phyloP scores from a whole-genome alignment of 257 asterid species.

The Echites panduratus region DNA sequence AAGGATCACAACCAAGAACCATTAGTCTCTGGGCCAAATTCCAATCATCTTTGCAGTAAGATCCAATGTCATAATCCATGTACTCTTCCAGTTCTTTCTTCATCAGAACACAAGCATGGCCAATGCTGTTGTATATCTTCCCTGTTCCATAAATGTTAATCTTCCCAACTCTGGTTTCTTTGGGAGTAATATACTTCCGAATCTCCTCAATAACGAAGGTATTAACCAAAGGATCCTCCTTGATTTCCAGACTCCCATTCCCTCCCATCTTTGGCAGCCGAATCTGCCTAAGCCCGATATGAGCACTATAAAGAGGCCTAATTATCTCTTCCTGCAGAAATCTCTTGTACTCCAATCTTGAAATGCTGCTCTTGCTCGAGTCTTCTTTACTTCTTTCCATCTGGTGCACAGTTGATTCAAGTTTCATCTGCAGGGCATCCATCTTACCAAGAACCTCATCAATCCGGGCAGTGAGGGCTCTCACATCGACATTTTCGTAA shows the following conservation, averaged over 20 bases:
- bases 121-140: slow-evolving; percentile 61
- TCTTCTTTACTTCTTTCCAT: slow-evolving; percentile 41
- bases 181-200: slow-evolving; percentile 79
- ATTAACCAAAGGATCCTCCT: slow-evolving; percentile 70
- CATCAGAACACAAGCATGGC: slow-evolving; percentile 69
- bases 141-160: slow-evolving; percentile 59
- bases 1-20: slow-evolving; percentile 79
- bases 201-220: slow-evolving; percentile 73
- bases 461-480: slow-evolving; percentile 40
- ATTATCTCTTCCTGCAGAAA: slow-evolving; percentile 70
- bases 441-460: slow-evolving; percentile 57
- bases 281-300: slow-evolving; percentile 76
- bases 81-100: slow-evolving; percentile 75
- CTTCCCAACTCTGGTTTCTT: slow-evolving; percentile 52
- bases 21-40: slow-evolving; percentile 67
- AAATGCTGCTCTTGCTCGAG: slow-evolving; percentile 28
- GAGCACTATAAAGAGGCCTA: slow-evolving; percentile 71
- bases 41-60: slow-evolving; percentile 93
- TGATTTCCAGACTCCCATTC: slow-evolving; percentile 27
- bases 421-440: slow-evolving; percentile 61
- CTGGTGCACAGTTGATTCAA: slow-evolving; percentile 50
- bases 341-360: slow-evolving; percentile 50
- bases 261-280: slow-evolving; percentile 47
- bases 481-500: slow-evolving; percentile 32
- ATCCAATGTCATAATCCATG: slow-evolving; percentile 84